Evolutionary conservation across 805 yeast species (phyloP).

Genomic region (Myxozyma geophila): DNA sequence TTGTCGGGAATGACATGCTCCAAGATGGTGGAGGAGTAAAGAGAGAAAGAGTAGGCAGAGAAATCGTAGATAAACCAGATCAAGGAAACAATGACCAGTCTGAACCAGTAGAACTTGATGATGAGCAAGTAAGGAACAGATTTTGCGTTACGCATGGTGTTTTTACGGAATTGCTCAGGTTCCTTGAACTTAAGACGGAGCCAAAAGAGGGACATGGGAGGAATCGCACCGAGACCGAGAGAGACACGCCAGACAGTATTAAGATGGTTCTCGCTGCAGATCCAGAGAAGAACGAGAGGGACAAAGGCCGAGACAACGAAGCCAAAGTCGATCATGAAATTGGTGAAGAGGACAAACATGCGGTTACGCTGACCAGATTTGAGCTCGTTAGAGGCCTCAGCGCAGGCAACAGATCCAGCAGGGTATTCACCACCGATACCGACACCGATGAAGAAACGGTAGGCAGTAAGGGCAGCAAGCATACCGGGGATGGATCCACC

Average conservation of each 20-base stretch:
- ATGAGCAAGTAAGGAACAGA: slow-evolving; percentile 69
- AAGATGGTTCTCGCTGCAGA: slow-evolving; percentile 70
- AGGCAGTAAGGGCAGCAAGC: slow-evolving; percentile 80
- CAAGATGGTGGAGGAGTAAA: slow-evolving; percentile 76
- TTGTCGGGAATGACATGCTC: slow-evolving; percentile 59
- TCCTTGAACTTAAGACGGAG: slow-evolving; percentile 77
- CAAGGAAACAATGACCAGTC: slow-evolving; percentile 68
- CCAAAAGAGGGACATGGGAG: slow-evolving; percentile 77
- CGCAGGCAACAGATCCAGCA: slow-evolving; percentile 89
- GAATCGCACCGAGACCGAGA: slow-evolving; percentile 86
- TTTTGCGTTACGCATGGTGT: slow-evolving; percentile 64
- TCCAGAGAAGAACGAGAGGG: slow-evolving; percentile 84
- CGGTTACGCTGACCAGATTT: slow-evolving; percentile 86
- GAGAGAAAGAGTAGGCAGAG: slow-evolving; percentile 83
- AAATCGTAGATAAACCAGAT: slow-evolving; percentile 94
- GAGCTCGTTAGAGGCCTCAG: slow-evolving; percentile 81
- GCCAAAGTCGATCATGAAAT: slow-evolving; percentile 84
- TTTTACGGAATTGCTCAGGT: slow-evolving; percentile 69
- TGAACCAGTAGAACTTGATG: slow-evolving; percentile 81
- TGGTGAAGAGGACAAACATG: slow-evolving; percentile 87
- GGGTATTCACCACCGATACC: slow-evolving; percentile 97
- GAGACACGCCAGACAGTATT: slow-evolving; percentile 91
- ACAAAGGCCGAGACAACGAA: slow-evolving; percentile 84
- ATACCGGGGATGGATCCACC: slow-evolving; percentile 71
- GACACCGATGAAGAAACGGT: slow-evolving; percentile 84